Conservation (phyloP, 345 rosid genomes). For the Corchorus olitorius region DNA sequence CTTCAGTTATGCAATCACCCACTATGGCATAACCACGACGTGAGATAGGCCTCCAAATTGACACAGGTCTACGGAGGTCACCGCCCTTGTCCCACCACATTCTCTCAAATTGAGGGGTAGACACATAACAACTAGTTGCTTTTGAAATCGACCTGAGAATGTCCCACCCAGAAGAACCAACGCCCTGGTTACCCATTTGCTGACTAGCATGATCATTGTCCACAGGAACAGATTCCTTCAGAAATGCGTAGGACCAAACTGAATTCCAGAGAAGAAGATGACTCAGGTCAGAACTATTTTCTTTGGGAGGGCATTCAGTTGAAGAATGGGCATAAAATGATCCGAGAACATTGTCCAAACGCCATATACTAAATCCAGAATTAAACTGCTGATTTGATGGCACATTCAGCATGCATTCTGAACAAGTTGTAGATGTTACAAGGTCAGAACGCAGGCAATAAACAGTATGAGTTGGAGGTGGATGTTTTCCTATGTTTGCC, state of each 20-base stretch:
- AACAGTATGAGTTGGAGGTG: conserved; percentile 82
- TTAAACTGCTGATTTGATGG: conserved; percentile 48
- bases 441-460: conserved; percentile 94
- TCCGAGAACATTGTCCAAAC: conserved; percentile 85
- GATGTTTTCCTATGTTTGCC: conserved; percentile 74
- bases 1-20: conserved; percentile 96
- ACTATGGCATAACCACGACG: conserved; percentile 73
- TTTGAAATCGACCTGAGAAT: conserved; percentile 71
- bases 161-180: conserved; percentile 85
- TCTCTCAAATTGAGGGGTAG: conserved; percentile 93
- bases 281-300: conserved; percentile 61
- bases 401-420: conserved; percentile 74
- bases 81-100: conserved; percentile 98
- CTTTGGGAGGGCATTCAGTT: conserved; percentile 56
- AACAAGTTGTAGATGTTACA: conserved; percentile 77
- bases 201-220: conserved; percentile 41
- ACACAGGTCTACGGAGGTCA: conserved; percentile 82
- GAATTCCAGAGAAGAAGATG: conserved; percentile 82
- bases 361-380: conserved; percentile 97
- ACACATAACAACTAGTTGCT: conserved; percentile 59
- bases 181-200: conserved; percentile 45
- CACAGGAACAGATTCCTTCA: conserved; percentile 41
- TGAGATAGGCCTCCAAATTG: conserved; percentile 91
- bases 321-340: conserved; percentile 87
- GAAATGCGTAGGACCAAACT: conserved; percentile 42